Evolutionary conservation across 805 yeast genomes (phyloP), one percentile per base, ranked within the genome.

Genomic region (Myxozyma geophila): DNA sequence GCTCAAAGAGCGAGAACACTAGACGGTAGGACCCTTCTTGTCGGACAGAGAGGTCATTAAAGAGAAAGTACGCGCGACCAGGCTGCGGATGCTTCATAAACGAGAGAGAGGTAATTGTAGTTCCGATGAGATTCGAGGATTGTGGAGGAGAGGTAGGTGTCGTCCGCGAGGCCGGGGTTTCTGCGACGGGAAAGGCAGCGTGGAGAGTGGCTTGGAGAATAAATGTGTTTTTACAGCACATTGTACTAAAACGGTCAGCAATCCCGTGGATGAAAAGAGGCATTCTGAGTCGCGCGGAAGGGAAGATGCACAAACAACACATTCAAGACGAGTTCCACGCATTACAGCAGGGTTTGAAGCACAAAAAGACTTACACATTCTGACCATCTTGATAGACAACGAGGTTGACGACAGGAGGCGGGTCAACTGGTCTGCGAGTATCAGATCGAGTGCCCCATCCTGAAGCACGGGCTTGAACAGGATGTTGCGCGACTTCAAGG

Each of bases 361-460:
- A 10, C 6, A 12, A 12, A n/a, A 8, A 19, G 3, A 65, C 67
- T 17, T 40, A 65, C 68, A 65, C 67, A 37, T 65, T 67, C 17
- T 21, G 49, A 35, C 67, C 68, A 49, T 58, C 67, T 33, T 48
- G 58, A 39, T 13, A 47, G 37, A 67, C 62, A n/a, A 49, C 19
- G 37, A 74, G 60, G 58, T 68, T 54, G 47, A 74, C 69, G 13
- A 74, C 74, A 2, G 77, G 77, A 15, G 76, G 75, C 23, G 77
- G 77, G 60, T 74, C 77, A 17, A 74, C 75, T n/a, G 77, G 75
- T 17, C 77, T 70, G 12, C 77, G 50, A 4, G 76, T 73, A 51
- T 74, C 76, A 19, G 74, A 73, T 48, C 72, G 71, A 21, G 73
- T 49, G 12, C 76, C 74, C 72, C 75, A 72, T 23, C 77, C 77